Base-by-base conservation (phyloP, 1,284 basidiomycete species). In the Stereum hirsutum region DNA sequence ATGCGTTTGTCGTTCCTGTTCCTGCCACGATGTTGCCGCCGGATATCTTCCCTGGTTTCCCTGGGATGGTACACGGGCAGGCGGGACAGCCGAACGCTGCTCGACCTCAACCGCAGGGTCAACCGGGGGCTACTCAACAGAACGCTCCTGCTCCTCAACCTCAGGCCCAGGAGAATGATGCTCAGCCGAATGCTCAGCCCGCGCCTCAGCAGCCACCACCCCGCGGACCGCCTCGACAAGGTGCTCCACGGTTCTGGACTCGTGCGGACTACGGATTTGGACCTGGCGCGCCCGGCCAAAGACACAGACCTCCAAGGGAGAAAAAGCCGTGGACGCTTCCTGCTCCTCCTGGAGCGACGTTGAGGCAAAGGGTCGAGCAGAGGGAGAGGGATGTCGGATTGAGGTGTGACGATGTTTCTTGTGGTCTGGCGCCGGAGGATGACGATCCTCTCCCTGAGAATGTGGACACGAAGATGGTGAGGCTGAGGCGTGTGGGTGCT, bases 371-470 rank as follows among this genome's bases (percentile, higher is more conserved):
- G 4, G 65, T 88, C 17, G 84, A 88, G 57, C 70, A 70, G 46
- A 65, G 68, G 38, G 83, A 88, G 57, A 70, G 78, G 14, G 80
- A 84, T 54, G 69, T 73, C 23, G 83, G 82, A 0, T 54, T 84
- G 50, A 65, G 84, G 39, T 88, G 84, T 57, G 74, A 64, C 31
- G 83, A 86, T 54, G 59, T 76, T 26, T 78, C 75, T 49, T 88
- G 84, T 57, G 81, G 80, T 2, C 54, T 85, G 21, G 85, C 81
- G 0, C 84, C 84, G 5, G 77, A 74, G 4, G 84, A 88, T 49
- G 84, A 87, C 19, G 82, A 87, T 43, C 84, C 82, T 10, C 37
- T 63, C 54, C 49, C 66, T 10, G 39, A 62, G 54, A 49, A 66
- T 11, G 10, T 64, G 23, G 56, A 54, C 38, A 30, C 24, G 11